Percentiles rank a stretch among this genome's conserved stretches.
Evolutionary conservation across 768 basidiomycete species (phyloP).

Genomic region (Serpula lacrymans): DNA sequence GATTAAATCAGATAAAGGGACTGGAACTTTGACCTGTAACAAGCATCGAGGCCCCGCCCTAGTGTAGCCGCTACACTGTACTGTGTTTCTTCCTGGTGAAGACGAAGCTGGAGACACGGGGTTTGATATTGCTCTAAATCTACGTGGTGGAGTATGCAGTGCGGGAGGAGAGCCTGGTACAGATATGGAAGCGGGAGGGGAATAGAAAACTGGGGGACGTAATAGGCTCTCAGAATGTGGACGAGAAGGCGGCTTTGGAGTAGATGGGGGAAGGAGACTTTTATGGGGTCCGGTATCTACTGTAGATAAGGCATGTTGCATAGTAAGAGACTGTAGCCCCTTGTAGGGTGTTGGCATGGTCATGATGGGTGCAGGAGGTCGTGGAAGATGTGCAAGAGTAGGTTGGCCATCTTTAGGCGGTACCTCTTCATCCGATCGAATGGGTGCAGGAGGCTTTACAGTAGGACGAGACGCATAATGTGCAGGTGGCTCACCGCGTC

Average conservation of each 20-base stretch:
- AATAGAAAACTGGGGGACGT: slow-evolving; percentile 7
- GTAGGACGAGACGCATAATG: too few relatives aligned
- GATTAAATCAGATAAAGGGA: slow-evolving; percentile 19
- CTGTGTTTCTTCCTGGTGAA: slow-evolving; percentile 12
- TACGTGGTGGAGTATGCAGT: slow-evolving; percentile 15
- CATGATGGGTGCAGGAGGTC: slow-evolving; percentile 21
- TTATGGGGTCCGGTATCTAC: slow-evolving; percentile 9
- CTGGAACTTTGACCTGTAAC: slow-evolving; percentile 50
- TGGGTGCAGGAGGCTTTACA: too few relatives aligned
- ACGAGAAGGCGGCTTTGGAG: slow-evolving; percentile 19
- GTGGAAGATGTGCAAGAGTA: slow-evolving; percentile 20
- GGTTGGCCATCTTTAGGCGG: too few relatives aligned
- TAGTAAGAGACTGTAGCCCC: slow-evolving; percentile 30
- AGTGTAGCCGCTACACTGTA: slow-evolving; percentile 66
- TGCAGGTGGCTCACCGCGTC: slow-evolving; percentile 11
- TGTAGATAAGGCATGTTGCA: slow-evolving; percentile 29
- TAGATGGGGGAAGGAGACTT: slow-evolving; percentile 17
- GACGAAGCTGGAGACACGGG: slow-evolving; percentile 16
- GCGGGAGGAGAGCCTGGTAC: slow-evolving; percentile 5
- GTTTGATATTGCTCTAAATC: slow-evolving; percentile 12
- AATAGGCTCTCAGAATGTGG: slow-evolving; percentile 31
- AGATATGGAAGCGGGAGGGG: slow-evolving; percentile 6
- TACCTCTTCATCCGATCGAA: too few relatives aligned
- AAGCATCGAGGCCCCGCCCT: slow-evolving; percentile 60
- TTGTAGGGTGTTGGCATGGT: slow-evolving; percentile 37